Evolutionary conservation across 2,329 filamentous ascomycete species (phyloP).

Genomic region (Phyllosticta capitalensis): DNA sequence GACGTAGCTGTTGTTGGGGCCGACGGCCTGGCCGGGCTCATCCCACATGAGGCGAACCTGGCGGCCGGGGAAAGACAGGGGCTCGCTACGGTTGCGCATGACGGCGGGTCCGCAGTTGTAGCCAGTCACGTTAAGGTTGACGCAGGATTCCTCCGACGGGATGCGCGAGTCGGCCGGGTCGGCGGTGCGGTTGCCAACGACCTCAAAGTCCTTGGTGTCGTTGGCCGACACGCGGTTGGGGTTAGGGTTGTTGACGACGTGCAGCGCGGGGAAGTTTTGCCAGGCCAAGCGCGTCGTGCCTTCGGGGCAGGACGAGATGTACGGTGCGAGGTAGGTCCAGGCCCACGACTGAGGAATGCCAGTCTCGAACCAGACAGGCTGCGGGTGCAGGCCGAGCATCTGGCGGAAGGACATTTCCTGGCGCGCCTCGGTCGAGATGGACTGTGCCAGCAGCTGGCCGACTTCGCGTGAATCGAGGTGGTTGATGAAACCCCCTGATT

Average conservation of each 20-base stretch:
- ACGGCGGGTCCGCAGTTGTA: conserved; percentile 56
- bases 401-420: conserved; percentile 82
- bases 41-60: conserved; percentile 67
- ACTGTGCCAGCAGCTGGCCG: conserved; percentile 62
- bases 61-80: conserved; percentile 65
- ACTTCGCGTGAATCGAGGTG: conserved; percentile 70
- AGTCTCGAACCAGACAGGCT: conserved; percentile 73
- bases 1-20: conserved; percentile 75
- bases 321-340: conserved; percentile 72
- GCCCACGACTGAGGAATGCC: conserved; percentile 77
- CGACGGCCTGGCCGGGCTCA: conserved; percentile 54
- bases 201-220: conserved; percentile 53
- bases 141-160: conserved; percentile 42
- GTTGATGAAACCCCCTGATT: conserved; percentile 55
- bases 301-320: conserved; percentile 65
- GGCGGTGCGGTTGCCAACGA: conserved; percentile 49
- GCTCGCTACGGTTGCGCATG: conserved; percentile 57
- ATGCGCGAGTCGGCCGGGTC: conserved; percentile 43
- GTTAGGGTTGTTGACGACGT: conserved; percentile 69
- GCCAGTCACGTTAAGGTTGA: conserved; percentile 45
- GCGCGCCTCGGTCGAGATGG: conserved; percentile 67
- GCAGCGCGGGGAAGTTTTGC: conserved; percentile 72
- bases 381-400: conserved; percentile 68
- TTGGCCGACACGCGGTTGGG: conserved; percentile 57
- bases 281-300: conserved; percentile 67